Conservation (phyloP, 306 rosid genomes). For the Carpinus fangiana region DNA sequence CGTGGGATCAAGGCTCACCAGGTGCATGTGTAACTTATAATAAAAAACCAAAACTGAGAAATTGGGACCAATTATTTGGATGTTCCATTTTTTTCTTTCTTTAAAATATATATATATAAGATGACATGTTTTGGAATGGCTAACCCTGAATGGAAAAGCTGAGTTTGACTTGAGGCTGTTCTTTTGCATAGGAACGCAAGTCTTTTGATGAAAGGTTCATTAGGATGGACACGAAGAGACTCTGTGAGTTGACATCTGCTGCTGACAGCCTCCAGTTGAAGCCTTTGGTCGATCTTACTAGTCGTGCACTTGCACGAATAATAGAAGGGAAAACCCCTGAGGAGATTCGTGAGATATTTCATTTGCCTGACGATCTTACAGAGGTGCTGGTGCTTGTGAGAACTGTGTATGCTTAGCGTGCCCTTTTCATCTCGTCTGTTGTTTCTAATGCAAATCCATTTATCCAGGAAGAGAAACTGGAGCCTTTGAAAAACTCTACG, state of each 20-base stretch:
- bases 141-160: slow-evolving; percentile 15
- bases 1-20: not conserved
- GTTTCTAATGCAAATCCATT: slow-evolving; percentile 34
- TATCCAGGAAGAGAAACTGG: slow-evolving; percentile 94
- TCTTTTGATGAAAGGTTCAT: slow-evolving; percentile 77
- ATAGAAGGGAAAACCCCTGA: slow-evolving; percentile 94
- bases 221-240: slow-evolving; percentile 82
- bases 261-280: slow-evolving; percentile 91
- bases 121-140: not conserved
- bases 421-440: slow-evolving; percentile 26
- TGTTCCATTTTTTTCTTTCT: not conserved
- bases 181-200: slow-evolving; percentile 72
- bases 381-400: slow-evolving; percentile 67
- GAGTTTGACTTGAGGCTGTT: slow-evolving; percentile 29
- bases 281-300: slow-evolving; percentile 94
- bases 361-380: slow-evolving; percentile 95
- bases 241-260: slow-evolving; percentile 90
- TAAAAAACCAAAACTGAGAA: not conserved
- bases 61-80: slow-evolving; percentile 1
- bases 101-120: not conserved
- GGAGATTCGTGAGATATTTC: slow-evolving; percentile 91
- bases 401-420: slow-evolving; percentile 30
- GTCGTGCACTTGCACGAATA: slow-evolving; percentile 93
- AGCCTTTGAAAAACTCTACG: slow-evolving; percentile 75
- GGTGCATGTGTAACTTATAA: not conserved